Evolutionary conservation across 108 stramenopile species (phyloP), one percentile per base, ranked within the genome.

Genomic region (Cyclotella cryptica): DNA sequence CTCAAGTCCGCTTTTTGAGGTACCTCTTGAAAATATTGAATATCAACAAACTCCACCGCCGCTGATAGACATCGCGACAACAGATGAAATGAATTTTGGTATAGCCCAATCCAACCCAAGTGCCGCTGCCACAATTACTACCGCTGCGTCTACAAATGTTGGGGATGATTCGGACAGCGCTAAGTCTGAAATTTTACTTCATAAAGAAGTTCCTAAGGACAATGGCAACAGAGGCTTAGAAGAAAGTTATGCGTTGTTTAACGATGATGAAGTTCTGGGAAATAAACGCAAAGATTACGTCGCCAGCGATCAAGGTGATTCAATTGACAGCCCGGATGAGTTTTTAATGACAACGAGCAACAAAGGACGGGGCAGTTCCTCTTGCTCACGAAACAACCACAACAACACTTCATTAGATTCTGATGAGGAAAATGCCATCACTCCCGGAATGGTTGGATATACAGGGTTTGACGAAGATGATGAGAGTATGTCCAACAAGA

Each of bases 381-480:
- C 43, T 19, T n/a, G 9, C 8, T 63, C 62, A 17, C 30, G 18
- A 26, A 47, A 58, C 29, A 27, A 58, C 8, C 55, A 58, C 3
- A 18, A 10, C 24, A 51, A 22, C 55, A 58, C 39, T 57, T 9
- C 46, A 51, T 14, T 29, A 29, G 26, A 29, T 53, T 53, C 67
- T 30, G 51, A 68, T 35, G 51, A 68, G 11, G 55, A 58, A n/a
- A 24, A 57, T 35, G 10, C 15, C 17, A 58, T 71, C 10, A 18
- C 24, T 3, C 69, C 69, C 5, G 69, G 69, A n/a, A 71, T 71
- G 69, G 69, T 71, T 57, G 69, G 39, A 17, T 58, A 71, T n/a
- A 71, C 69, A 42, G 55, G 55, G 3, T 71, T 71, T 58, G 69
- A 71, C 58, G 69, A 71, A 52, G 55, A 71, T 26, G 39, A 71